Conservation (phyloP, 257 asterid genomes). For the Mitragyna speciosa region DNA sequence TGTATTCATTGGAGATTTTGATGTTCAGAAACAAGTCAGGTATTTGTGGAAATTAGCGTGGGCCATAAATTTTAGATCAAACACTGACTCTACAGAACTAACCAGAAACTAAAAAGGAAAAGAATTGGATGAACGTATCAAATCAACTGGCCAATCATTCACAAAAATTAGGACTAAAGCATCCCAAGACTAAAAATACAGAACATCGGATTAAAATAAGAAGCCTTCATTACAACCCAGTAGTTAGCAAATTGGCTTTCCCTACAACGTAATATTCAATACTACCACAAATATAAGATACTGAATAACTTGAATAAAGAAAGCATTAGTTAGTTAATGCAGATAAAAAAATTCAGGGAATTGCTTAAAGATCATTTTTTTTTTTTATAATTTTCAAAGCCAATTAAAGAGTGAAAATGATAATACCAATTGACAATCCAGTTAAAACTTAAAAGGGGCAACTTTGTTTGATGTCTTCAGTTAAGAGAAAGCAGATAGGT, state of each 20-base stretch:
- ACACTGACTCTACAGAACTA: not conserved
- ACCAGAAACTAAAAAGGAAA: not conserved
- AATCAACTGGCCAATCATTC: not conserved
- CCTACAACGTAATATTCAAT: too few species aligned
- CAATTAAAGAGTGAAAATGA: too few species aligned
- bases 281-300: too few species aligned
- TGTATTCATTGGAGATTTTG: not conserved
- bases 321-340: too few species aligned
- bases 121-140: not conserved
- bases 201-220: too few species aligned
- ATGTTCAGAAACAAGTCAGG: not conserved
- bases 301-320: too few species aligned
- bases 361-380: not conserved
- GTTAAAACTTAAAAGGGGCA: not conserved
- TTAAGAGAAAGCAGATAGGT: not conserved
- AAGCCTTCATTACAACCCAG: too few species aligned
- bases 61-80: not conserved
- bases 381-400: not conserved
- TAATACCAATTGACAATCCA: not conserved
- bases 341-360: too few species aligned
- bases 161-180: not conserved
- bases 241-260: too few species aligned
- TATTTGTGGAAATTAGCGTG: not conserved
- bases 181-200: too few species aligned
- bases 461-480: too few species aligned